These are phyloP conservation scores for Hypoxylon sp. DNA, from an alignment of 2,329 filamentous ascomycete genomes.

Conservation along the genomic window DNA sequence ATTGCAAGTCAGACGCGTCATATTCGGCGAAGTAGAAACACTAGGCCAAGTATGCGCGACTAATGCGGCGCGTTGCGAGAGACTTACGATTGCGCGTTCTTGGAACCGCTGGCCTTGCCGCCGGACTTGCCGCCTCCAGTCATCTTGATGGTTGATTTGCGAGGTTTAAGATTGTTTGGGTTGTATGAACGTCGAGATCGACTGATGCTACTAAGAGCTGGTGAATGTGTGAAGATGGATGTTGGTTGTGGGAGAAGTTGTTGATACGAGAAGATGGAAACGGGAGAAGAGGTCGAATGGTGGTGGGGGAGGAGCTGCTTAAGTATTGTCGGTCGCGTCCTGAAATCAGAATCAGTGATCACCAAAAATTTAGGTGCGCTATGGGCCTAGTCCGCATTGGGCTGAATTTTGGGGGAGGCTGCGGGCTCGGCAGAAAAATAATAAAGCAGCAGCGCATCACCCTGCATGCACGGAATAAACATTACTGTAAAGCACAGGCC, in stretches of 20 bases:
- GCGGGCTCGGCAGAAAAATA: constrained; percentile 39
- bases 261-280: constrained; percentile 54
- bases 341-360: constrained; percentile 49
- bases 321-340: constrained; percentile 53
- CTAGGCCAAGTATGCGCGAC: neutral
- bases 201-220: constrained; percentile 44
- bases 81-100: constrained; percentile 99
- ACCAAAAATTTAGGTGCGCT: constrained; percentile 44
- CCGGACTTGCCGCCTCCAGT: constrained; percentile 99
- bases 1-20: constrained; percentile 56
- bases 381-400: constrained; percentile 45
- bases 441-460: constrained; percentile 25
- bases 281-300: constrained; percentile 52
- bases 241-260: constrained; percentile 47
- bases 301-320: constrained; percentile 52
- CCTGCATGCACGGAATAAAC: constrained; percentile 28
- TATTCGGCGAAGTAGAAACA: neutral
- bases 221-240: constrained; percentile 42
- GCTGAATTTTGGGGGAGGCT: constrained; percentile 38
- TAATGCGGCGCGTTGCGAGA: neutral
- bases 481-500: constrained; percentile 23
- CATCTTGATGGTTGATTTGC: constrained; percentile 79
- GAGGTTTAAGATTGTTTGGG: constrained; percentile 43
- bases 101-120: constrained; percentile 98
- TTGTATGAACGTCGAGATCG: constrained; percentile 38